These are phyloP conservation scores for Crithidia sp. DNA, from an alignment of 208 protist genomes.

Conservation along the genomic window DNA sequence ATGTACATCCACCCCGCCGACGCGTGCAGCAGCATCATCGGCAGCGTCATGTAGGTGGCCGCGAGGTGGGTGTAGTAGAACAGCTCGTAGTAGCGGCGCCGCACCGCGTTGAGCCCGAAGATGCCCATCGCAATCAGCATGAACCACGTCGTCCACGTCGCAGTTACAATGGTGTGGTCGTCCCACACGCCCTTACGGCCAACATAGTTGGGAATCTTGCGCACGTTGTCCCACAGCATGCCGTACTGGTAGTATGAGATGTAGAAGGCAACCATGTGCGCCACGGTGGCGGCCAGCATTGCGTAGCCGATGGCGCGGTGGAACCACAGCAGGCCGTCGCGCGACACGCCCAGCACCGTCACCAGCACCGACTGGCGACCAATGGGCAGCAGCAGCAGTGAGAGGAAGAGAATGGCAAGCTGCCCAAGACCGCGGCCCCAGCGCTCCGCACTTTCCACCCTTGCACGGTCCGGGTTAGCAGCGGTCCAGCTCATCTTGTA, in stretches of 20 bases:
- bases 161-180: constrained; percentile 49
- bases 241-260: constrained; percentile 31
- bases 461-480: not conserved
- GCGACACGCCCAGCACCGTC: constrained; percentile 50
- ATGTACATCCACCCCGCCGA: constrained; percentile 66
- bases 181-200: constrained; percentile 23
- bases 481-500: constrained; percentile 35
- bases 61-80: constrained; percentile 76
- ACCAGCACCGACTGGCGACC: constrained; percentile 57
- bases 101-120: constrained; percentile 45
- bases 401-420: constrained; percentile 62
- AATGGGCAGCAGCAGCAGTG: constrained; percentile 59
- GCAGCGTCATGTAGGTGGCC: constrained; percentile 53
- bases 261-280: constrained; percentile 37
- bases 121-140: constrained; percentile 57
- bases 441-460: constrained; percentile 29
- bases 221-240: constrained; percentile 41
- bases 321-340: constrained; percentile 60
- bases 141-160: constrained; percentile 45
- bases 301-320: constrained; percentile 53
- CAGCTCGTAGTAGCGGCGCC: constrained; percentile 63
- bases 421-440: constrained; percentile 62
- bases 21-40: constrained; percentile 56
- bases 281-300: constrained; percentile 35
- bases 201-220: constrained; percentile 18